phyloP scores from a whole-genome alignment of 2,329 filamentous ascomycete genomes.

The Aspergillus floridensis region DNA sequence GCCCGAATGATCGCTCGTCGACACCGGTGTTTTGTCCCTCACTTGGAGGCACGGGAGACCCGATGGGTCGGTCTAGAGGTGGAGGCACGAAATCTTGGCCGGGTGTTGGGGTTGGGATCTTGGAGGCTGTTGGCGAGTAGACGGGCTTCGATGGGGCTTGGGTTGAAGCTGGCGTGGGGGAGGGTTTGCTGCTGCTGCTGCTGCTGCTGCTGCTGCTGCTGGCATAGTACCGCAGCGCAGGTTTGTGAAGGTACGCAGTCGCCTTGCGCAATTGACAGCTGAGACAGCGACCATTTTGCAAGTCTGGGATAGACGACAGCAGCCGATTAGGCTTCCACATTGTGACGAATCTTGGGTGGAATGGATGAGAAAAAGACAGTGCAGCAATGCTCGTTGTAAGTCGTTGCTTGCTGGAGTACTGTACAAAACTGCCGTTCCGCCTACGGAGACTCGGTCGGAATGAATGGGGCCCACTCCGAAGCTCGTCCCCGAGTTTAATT shows the following conservation, averaged over 20 bases:
- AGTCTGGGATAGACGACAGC: conserved; percentile 21
- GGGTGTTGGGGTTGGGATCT: conserved; percentile 14
- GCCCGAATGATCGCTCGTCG: conserved; percentile 63
- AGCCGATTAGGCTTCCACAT: conserved; percentile 33
- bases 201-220: conserved; percentile 18
- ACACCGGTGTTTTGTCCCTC: conserved; percentile 79
- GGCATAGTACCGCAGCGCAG: conserved; percentile 31
- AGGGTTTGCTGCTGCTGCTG: conserved; percentile 3
- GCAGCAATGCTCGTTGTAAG: background rate
- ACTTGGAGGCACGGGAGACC: conserved; percentile 69
- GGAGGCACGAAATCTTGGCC: conserved; percentile 51
- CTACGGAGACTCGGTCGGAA: background rate
- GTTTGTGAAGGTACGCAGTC: conserved; percentile 18
- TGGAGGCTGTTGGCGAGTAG: conserved; percentile 19
- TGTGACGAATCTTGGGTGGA: conserved; percentile 2
- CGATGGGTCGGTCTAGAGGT: conserved; percentile 70
- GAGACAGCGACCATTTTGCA: conserved; percentile 32
- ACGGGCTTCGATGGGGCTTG: conserved; percentile 31
- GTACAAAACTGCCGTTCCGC: background rate
- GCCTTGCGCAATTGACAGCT: conserved; percentile 36
- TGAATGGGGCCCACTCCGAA: background rate
- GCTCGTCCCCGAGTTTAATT: conserved; percentile 19
- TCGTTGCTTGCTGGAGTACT: background rate
- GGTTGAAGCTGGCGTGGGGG: conserved; percentile 7
- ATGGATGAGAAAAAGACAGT: background rate